Evolutionary conservation across 2,329 filamentous ascomycete genomes (phyloP).

Genomic region (Phaeosphaeria sp.): DNA sequence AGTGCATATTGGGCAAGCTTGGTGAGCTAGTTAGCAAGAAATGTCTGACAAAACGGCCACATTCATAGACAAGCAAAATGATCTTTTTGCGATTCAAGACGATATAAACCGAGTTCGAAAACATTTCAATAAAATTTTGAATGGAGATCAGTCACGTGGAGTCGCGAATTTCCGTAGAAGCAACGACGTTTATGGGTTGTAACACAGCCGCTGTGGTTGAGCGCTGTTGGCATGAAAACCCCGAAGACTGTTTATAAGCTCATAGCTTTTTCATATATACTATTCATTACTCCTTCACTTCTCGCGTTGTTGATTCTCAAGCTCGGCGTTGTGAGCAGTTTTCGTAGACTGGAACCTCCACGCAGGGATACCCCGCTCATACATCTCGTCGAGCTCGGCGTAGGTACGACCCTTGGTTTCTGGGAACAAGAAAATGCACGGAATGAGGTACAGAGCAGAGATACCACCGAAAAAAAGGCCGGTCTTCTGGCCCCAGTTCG

Average conservation of each 20-base stretch:
- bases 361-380: constrained; percentile 5
- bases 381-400: constrained; percentile 5
- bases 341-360: constrained; percentile 5
- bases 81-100: too few species aligned
- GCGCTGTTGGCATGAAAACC: too few species aligned
- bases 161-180: too few species aligned
- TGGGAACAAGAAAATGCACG: constrained; percentile 6
- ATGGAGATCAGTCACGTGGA: too few species aligned
- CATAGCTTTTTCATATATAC: neutral
- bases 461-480: constrained; percentile 6
- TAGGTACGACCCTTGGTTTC: constrained; percentile 7
- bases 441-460: constrained; percentile 5
- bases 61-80: too few species aligned
- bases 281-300: neutral
- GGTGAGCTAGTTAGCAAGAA: too few species aligned
- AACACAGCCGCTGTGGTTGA: too few species aligned
- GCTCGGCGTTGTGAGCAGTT: constrained; percentile 2
- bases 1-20: too few species aligned
- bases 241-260: neutral
- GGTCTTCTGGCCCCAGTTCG: constrained; percentile 9
- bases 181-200: too few species aligned
- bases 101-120: too few species aligned
- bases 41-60: too few species aligned
- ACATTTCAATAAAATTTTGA: too few species aligned
- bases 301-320: constrained; percentile 1